Evolutionary conservation across 306 rosid genomes (phyloP).

Genomic region (Arachis hypogaea): DNA sequence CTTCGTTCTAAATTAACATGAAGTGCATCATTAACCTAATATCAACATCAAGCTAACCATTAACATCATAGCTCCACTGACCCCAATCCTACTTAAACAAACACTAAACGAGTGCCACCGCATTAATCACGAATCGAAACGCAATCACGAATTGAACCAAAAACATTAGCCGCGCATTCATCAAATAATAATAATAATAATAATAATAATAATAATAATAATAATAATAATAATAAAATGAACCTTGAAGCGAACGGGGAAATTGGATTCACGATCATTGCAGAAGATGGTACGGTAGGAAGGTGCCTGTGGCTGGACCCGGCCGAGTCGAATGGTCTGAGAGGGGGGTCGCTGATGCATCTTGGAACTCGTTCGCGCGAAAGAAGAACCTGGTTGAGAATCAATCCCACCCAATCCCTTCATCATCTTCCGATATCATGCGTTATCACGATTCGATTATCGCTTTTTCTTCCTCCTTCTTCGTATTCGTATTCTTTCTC

Average conservation of each 20-base stretch:
- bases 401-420: constrained; percentile 71
- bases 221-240: neutral
- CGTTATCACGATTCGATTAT: constrained; percentile 17
- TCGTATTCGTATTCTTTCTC: neutral
- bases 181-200: neutral
- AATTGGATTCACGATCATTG: constrained; percentile 85
- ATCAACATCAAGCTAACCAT: neutral
- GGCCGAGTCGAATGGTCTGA: constrained; percentile 80
- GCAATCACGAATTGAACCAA: neutral
- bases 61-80: constrained; percentile 1
- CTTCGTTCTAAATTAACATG: neutral
- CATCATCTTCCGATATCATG: constrained; percentile 55
- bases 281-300: constrained; percentile 82
- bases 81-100: constrained; percentile 22
- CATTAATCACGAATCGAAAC: constrained; percentile 1
- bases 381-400: constrained; percentile 38
- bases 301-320: constrained; percentile 94
- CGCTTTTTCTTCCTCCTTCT: neutral
- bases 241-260: constrained; percentile 75
- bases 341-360: constrained; percentile 49
- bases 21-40: neutral
- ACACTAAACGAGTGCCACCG: constrained; percentile 25
- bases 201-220: neutral
- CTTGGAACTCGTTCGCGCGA: constrained; percentile 53
- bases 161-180: neutral